Percentiles rank a stretch among this genome's conserved stretches.
These are phyloP conservation scores for Fusarium compactum DNA, from an alignment of 2,329 filamentous ascomycete genomes.

Conservation along the genomic window DNA sequence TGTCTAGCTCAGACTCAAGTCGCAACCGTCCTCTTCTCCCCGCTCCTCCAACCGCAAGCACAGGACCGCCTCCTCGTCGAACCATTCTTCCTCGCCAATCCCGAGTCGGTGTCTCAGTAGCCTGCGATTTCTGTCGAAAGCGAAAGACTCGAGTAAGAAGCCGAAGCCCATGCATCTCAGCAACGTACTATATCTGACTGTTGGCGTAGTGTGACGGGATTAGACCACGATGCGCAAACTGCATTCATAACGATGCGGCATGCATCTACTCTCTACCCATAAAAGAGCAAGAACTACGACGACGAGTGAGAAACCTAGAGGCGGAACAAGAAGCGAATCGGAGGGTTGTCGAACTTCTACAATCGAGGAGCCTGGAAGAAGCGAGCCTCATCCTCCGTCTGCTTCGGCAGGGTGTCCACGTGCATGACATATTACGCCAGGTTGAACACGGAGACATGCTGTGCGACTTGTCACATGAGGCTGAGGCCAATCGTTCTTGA, in stretches of 20 bases:
- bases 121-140: constrained; percentile 16
- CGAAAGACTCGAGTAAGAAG: constrained; percentile 4
- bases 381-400: constrained; percentile 5
- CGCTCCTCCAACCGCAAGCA: neutral
- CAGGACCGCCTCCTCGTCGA: neutral
- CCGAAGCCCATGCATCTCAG: accelerated
- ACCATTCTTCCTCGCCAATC: neutral
- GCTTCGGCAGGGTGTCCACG: neutral
- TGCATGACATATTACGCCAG: constrained; percentile 6
- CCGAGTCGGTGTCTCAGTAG: constrained; percentile 1
- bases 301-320: neutral
- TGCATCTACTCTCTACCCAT: neutral
- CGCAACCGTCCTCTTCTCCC: constrained; percentile 11
- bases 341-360: constrained; percentile 4
- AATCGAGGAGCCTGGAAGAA: neutral
- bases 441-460: constrained; percentile 26
- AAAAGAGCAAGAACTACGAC: neutral
- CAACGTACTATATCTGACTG: neutral
- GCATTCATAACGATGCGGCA: neutral
- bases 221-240: constrained; percentile 1
- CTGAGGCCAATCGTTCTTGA: neutral
- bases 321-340: neutral
- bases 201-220: constrained; percentile 9
- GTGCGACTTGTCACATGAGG: neutral
- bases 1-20: neutral